Percentiles rank a stretch among this genome's conserved stretches.
Evolutionary conservation across 345 rosid genomes (phyloP).

Genomic region (Bruguiera sexangula): DNA sequence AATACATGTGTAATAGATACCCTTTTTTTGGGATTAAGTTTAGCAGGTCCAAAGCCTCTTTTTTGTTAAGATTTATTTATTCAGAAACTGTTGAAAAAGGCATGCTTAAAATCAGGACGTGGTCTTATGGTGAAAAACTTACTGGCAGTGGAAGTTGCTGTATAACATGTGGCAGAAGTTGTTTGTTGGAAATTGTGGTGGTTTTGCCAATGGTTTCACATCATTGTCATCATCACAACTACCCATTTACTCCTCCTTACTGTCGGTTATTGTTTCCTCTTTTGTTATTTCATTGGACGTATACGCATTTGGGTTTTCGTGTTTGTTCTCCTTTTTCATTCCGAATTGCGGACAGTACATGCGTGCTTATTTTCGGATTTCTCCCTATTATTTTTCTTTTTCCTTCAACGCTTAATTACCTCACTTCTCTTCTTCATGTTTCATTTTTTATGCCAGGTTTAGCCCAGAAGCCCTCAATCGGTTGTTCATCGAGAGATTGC

Average conservation of each 20-base stretch:
- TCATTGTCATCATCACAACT: background rate
- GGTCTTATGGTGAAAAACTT: background rate
- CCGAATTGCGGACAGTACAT: background rate
- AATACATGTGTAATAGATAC: too few relatives aligned
- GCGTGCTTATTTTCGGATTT: background rate
- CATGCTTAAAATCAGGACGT: background rate
- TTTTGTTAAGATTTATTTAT: background rate
- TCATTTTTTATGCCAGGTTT: slow-evolving; percentile 45
- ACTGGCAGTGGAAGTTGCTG: background rate
- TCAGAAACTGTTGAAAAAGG: background rate
- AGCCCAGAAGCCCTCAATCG: slow-evolving; percentile 85
- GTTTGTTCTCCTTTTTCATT: background rate
- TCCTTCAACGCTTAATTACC: background rate
- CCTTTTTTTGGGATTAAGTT: too few relatives aligned
- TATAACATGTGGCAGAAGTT: background rate
- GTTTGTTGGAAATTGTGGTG: background rate
- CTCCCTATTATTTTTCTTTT: background rate
- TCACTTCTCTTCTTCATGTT: background rate
- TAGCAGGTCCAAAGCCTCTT: too few relatives aligned
- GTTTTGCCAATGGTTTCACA: background rate
- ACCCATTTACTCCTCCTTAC: background rate
- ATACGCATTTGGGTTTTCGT: background rate
- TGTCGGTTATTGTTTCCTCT: background rate
- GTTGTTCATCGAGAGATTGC: slow-evolving; percentile 80
- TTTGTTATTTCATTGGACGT: background rate